Evolutionary conservation across 441 rosid genomes (phyloP), one percentile per base, ranked within the genome.

Genomic region (Aquilaria agallochum): DNA sequence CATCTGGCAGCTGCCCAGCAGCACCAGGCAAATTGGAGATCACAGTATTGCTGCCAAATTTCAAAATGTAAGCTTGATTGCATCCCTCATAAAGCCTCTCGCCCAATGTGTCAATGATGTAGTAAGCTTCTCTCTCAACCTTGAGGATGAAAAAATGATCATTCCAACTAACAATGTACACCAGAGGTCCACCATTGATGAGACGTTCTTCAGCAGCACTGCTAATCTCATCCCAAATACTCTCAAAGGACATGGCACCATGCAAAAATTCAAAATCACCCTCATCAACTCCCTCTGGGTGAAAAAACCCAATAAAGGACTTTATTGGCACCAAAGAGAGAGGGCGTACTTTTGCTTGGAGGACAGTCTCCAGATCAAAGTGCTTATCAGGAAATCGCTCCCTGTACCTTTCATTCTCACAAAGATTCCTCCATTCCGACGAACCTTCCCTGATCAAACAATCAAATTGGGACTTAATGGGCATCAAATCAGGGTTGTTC

Each of bases 71-170:
- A n/a, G 98, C 98, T 72, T 92, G 96, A 75, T 74, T 75, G 69
- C 95, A 92, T 50, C 98, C 96, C 72, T 92, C 98, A 5, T 73
- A 85, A 1, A 92, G 91, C 71, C 98, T 81, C 83, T 92, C 98
- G 14, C 98, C 98, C 42, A 92, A 68, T 2, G 96, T 85, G 75
- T 92, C 98, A 12, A 92, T 81, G 55, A 92, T 85, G 81, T 85
- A 92, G 74, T 85, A 92, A 55, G 95, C 95, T 59, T 89, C 92
- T 6, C 74, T 72, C 69, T 87, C 90, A 27, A 89, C 87, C 55
- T 85, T 87, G 51, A 92, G 91, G 64, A 92, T 69, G 33, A 92
- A 91, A 70, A 88, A 91, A 78, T 91, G 97, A 64, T 91, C 97
- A 11, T 91, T 91, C 97, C 97, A 91, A 62, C 96, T 89, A 14